Conservation (phyloP, 805 yeast genomes). For the Candida ortonii region DNA sequence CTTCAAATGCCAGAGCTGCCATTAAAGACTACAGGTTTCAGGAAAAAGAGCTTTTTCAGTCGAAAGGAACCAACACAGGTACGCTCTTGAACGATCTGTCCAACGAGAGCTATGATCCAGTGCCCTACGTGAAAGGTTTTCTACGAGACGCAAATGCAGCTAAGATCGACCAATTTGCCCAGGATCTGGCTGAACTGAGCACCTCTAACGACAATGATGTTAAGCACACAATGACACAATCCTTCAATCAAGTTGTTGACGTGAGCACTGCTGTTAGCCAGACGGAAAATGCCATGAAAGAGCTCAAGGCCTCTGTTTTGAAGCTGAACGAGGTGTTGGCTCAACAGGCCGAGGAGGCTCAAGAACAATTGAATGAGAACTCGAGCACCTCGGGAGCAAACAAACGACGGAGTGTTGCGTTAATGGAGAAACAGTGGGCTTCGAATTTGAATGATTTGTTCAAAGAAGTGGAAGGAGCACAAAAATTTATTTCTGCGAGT, state of each 20-base stretch:
- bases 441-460: slow-evolving; percentile 65
- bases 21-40: slow-evolving; percentile 6
- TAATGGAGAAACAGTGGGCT: slow-evolving; percentile 81
- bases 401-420: slow-evolving; percentile 65
- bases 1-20: slow-evolving; percentile 6
- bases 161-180: slow-evolving; percentile 68
- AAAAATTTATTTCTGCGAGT: slow-evolving; percentile 65
- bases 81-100: slow-evolving; percentile 37
- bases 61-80: slow-evolving; percentile 8
- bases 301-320: slow-evolving; percentile 55
- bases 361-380: slow-evolving; percentile 22
- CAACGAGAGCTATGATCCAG: slow-evolving; percentile 45
- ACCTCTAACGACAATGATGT: slow-evolving; percentile 53
- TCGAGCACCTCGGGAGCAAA: slow-evolving; percentile 40
- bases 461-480: slow-evolving; percentile 89
- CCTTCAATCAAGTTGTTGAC: slow-evolving; percentile 57
- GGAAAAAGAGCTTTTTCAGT: slow-evolving; percentile 1
- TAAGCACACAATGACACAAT: slow-evolving; percentile 56
- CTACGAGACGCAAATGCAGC: slow-evolving; percentile 65
- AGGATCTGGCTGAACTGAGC: slow-evolving; percentile 48
- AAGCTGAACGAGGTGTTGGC: slow-evolving; percentile 59
- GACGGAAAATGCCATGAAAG: slow-evolving; percentile 64
- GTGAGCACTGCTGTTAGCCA: slow-evolving; percentile 57
- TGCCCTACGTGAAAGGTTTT: slow-evolving; percentile 44
- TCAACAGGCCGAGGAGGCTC: slow-evolving; percentile 35